Conservation (phyloP, 805 yeast genomes). For the Candida dajiaensis region DNA sequence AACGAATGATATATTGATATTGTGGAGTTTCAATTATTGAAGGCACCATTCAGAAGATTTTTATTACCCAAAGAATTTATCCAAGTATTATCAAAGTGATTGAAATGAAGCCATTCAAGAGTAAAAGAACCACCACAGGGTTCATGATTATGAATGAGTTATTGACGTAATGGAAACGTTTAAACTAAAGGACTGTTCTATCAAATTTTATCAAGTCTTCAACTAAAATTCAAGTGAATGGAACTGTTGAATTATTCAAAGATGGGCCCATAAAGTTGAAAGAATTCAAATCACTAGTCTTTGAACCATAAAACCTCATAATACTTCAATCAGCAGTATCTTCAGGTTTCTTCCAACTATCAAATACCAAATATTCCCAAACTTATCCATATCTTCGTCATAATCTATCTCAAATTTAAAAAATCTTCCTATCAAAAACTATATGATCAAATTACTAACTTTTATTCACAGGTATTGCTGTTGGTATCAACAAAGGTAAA, state of each 20-base stretch:
- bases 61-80: no score
- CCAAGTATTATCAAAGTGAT: not conserved
- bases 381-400: not conserved
- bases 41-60: not conserved
- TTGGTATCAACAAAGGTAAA: constrained; percentile 99
- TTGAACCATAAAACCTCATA: no score
- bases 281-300: no score
- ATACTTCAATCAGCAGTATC: no score
- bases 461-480: constrained; percentile 74
- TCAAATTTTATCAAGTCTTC: no score
- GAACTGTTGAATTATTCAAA: no score
- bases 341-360: no score
- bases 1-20: not conserved
- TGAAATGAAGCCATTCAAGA: not conserved
- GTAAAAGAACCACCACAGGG: not conserved
- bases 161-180: no score
- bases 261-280: no score
- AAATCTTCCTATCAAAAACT: not conserved
- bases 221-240: no score
- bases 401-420: not conserved
- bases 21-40: not conserved
- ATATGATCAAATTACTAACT: constrained; percentile 27
- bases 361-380: no score
- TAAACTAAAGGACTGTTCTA: no score
- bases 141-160: not conserved